Base-by-base conservation (phyloP, 2,329 filamentous ascomycete genomes). In the Colletotrichum cuscutae region DNA sequence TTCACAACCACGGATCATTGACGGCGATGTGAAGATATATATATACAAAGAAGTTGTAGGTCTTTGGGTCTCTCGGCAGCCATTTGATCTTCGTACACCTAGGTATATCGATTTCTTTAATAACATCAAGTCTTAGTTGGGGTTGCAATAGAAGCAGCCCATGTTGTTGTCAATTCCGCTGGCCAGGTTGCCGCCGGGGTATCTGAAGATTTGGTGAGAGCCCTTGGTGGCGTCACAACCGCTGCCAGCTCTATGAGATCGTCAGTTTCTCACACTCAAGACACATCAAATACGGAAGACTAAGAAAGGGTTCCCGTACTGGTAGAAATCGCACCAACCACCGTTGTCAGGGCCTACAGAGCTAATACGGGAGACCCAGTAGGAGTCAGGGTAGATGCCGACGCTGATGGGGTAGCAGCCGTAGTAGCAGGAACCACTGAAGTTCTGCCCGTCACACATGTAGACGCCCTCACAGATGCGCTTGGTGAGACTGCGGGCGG, bases 111-210 rank as follows among this genome's bases (percentile, higher is more conserved):
- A 7, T 37, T 30, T 2, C 9, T 8, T 26, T 26, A 26, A 42
- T 7, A 1, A 26, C 15, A 24, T 6, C 15, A 15, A 42, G 37
- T 15, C 19, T 46, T 49, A 65, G 24, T 28, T 58, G 1, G 35
- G 63, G 15, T 58, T 58, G 35, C 53, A 65, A 19, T 57, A 65
- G 52, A 65, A 65, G 53, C 63, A 65, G 7, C 63, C 63, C 63
- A 65, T 65, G 32, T 65, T 57, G 12, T 65, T 58, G 35, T 56
- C 35, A 15, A 65, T 57, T 24, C 53, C 63, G 19, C 30, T 11
- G n/a, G 32, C 53, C 24, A 65, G 12, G 35, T 65, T 65, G 35
- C 63, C 63, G 0, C 63, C 63, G 0, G 63, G 63, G 53, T 58
- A 28, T 15, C 53, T 37, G 24, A 46, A 65, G 35, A 58, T 58